A percentile compares a stretch with the other conserved stretches of the same genome.
phyloP scores from a whole-genome alignment of 108 stramenopile species.

The Craspedostauros australis region DNA sequence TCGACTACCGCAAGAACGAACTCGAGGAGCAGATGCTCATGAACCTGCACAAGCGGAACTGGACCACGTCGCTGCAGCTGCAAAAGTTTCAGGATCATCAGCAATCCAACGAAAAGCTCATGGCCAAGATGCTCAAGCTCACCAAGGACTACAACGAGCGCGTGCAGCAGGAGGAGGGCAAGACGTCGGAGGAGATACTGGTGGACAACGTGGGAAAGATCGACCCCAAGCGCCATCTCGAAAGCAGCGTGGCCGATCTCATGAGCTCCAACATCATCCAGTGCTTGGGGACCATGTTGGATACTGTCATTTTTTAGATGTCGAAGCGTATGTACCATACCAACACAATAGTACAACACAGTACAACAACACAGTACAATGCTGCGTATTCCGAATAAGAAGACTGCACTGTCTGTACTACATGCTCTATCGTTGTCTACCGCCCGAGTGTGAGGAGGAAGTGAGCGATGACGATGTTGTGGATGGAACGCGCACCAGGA shows the following conservation, averaged over 20 bases:
- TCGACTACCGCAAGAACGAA: constrained; percentile 99
- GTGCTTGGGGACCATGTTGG: constrained; percentile 96
- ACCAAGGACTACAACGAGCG: constrained; percentile 93
- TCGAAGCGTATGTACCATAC: neutral
- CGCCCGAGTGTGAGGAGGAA: too few species aligned
- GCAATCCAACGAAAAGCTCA: constrained; percentile 70
- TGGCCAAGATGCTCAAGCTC: constrained; percentile 88
- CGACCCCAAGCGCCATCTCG: constrained; percentile 95
- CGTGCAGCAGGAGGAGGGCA: constrained; percentile 80
- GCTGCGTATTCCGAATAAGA: too few species aligned
- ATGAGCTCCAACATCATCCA: constrained; percentile 97
- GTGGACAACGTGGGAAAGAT: constrained; percentile 96
- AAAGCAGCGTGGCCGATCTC: constrained; percentile 82
- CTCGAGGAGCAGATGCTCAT: constrained; percentile 99
- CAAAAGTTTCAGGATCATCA: constrained; percentile 89
- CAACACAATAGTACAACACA: too few species aligned
- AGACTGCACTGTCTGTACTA: too few species aligned
- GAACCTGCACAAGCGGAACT: constrained; percentile 94
- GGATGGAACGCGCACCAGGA: too few species aligned
- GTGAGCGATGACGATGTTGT: too few species aligned
- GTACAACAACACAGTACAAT: too few species aligned
- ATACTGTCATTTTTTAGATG: constrained; percentile 93
- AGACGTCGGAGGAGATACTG: constrained; percentile 67
- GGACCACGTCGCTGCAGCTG: constrained; percentile 87
- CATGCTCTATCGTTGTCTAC: too few species aligned